These are phyloP conservation scores for Phlebiopsis gigantea DNA, from an alignment of 768 basidiomycete genomes.

Conservation along the genomic window DNA sequence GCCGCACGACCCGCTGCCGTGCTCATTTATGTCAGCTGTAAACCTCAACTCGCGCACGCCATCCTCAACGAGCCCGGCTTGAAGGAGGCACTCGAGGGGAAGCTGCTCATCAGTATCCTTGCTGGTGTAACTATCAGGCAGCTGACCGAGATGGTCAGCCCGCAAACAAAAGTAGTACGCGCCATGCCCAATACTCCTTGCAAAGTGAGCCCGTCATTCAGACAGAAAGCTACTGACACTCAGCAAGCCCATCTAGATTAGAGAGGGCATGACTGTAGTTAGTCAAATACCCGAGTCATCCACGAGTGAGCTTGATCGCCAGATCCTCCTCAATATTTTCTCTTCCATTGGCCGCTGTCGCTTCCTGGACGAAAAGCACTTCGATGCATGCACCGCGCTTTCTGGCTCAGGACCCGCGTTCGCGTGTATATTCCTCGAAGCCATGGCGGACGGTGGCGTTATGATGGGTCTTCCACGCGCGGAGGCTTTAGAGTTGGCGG, in stretches of 20 bases:
- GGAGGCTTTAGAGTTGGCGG: slow-evolving; percentile 91
- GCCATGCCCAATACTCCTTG: slow-evolving; percentile 99
- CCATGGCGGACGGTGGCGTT: slow-evolving; percentile 98
- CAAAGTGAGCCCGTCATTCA: slow-evolving; percentile 50
- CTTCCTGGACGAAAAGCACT: slow-evolving; percentile 97
- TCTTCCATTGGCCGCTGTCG: slow-evolving; percentile 94
- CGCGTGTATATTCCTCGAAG: slow-evolving; percentile 93
- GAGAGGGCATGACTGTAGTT: slow-evolving; percentile 97
- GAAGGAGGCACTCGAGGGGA: slow-evolving; percentile 77
- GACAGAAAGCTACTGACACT: neutral
- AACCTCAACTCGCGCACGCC: slow-evolving; percentile 78
- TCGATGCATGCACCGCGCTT: slow-evolving; percentile 96
- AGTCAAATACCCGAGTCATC: slow-evolving; percentile 58
- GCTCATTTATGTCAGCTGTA: slow-evolving; percentile 56
- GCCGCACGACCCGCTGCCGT: neutral
- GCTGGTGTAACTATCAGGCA: slow-evolving; percentile 93
- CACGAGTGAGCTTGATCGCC: slow-evolving; percentile 53
- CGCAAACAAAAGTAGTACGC: slow-evolving; percentile 81
- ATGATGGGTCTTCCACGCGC: slow-evolving; percentile 98
- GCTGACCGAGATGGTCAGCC: slow-evolving; percentile 65
- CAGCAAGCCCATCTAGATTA: slow-evolving; percentile 54
- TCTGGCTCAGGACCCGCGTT: slow-evolving; percentile 97
- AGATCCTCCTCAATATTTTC: slow-evolving; percentile 88
- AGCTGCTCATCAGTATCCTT: slow-evolving; percentile 93
- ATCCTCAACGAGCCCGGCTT: slow-evolving; percentile 77